Evolutionary conservation across 495 filamentous ascomycete genomes (phyloP).

Genomic region (Tetracladium setigerum): DNA sequence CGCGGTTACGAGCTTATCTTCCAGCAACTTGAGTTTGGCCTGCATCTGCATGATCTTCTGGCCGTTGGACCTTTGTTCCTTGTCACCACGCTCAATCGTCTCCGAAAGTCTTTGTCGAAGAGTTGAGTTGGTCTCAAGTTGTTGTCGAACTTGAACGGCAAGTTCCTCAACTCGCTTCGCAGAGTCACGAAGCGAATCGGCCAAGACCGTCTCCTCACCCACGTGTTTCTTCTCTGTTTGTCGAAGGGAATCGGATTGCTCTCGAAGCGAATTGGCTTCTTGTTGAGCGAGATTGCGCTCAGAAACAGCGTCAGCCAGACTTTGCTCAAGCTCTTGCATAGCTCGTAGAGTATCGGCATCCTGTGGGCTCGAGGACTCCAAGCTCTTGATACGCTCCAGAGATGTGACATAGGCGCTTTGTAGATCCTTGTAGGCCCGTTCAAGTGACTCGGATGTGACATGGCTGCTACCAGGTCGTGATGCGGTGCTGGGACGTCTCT

Average conservation of each 20-base stretch:
- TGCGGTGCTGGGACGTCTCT: conserved; percentile 36
- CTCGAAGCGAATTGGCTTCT: conserved; percentile 50
- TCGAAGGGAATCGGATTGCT: conserved; percentile 55
- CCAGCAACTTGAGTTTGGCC: conserved; percentile 64
- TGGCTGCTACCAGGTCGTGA: conserved; percentile 20
- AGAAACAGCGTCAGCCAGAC: conserved; percentile 55
- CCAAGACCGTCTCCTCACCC: conserved; percentile 52
- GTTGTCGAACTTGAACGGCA: conserved; percentile 63
- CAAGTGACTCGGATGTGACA: conserved; percentile 63
- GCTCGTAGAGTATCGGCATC: conserved; percentile 48
- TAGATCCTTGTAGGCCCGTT: conserved; percentile 72
- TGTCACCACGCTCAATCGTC: conserved; percentile 80
- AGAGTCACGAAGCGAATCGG: conserved; percentile 58
- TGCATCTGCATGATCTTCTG: conserved; percentile 79
- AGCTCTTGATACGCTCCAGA: conserved; percentile 45
- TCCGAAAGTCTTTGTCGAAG: conserved; percentile 75
- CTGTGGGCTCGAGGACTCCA: conserved; percentile 36
- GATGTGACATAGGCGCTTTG: conserved; percentile 50
- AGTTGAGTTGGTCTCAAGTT: conserved; percentile 66
- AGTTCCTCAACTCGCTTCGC: conserved; percentile 72
- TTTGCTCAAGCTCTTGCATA: conserved; percentile 54
- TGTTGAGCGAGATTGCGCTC: conserved; percentile 64
- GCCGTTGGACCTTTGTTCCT: conserved; percentile 71
- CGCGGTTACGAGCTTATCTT: conserved; percentile 75
- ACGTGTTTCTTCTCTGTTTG: conserved; percentile 55